Base-by-base conservation (phyloP, 768 basidiomycete genomes). In the Dentipellis fragilis region DNA sequence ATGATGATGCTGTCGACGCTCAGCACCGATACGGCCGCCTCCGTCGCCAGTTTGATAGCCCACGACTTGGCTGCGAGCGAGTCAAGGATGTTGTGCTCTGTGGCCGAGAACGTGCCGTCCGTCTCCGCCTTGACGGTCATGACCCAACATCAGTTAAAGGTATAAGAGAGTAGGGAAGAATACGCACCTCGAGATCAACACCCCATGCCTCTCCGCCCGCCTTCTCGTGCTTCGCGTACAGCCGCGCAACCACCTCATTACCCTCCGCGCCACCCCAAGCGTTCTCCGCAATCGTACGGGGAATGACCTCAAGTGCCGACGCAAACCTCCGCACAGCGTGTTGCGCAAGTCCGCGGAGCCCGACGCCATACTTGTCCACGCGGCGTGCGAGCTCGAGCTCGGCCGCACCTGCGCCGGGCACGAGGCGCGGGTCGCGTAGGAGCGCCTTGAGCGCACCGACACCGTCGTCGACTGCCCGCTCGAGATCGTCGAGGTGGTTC, bases 1-100 rank as follows among this genome's bases (percentile, higher is more conserved):
- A 94, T 93, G 73, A 97, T 96, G 68, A 98, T 97, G 65, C 89
- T 92, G 71, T 99, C 96, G 7, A 99, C 96, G 59, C 87, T 88
- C 54, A 99, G 80, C 34, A 96, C 89, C 0, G 90, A 85, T 40
- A 89, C 79, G 1, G 93, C 93, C 16, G 93, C 91, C 66, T 96
- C 93, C 0, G 92, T 92, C 14, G 87, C 93, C n/a, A 93, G 79
- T 56, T 80, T 77, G 63, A 96, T 81, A 1, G 91, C 92, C 92
- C 93, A 95, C 4, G 84, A 74, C 69, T 94, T 95, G 16, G 91
- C 88, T 9, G 84, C 89, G 7, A 94, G 75, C n/a, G 93, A 85
- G 67, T 96, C 93, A 45, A 84, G 81, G 57, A 94, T 91, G 62
- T 82, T 75, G 71, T 77, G 73, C 53, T 82, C 75, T 23, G 78